Conservation (phyloP, 306 rosid genomes). For the Trichosanthes truncata region DNA sequence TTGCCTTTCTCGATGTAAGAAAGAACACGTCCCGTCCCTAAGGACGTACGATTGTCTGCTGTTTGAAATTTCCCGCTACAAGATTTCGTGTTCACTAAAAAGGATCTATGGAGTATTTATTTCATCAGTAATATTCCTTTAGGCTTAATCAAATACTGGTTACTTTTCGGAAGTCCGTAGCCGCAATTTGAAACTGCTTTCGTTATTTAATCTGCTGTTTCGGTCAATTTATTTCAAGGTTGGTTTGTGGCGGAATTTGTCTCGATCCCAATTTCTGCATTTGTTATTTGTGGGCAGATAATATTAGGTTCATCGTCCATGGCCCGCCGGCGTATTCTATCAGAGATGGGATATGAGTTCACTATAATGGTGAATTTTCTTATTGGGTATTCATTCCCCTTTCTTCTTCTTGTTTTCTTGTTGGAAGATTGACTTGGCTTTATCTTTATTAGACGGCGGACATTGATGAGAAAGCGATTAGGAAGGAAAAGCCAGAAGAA, state of each 20-base stretch:
- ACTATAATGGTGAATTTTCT: slow-evolving; percentile 41
- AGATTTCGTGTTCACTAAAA: neutral
- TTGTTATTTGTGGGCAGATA: slow-evolving; percentile 30
- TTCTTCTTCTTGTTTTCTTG: slow-evolving; percentile 6
- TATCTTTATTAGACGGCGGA: slow-evolving; percentile 53
- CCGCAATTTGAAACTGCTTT: neutral
- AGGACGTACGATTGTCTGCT: neutral
- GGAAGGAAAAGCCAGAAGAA: slow-evolving; percentile 74
- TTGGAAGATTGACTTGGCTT: slow-evolving; percentile 16
- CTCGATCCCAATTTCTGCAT: neutral
- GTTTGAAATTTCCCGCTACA: neutral
- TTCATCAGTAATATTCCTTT: neutral
- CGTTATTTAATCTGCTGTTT: neutral
- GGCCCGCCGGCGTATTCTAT: slow-evolving; percentile 66
- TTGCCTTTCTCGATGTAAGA: neutral
- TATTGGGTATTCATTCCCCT: neutral
- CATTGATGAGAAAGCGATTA: slow-evolving; percentile 66
- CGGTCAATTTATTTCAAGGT: neutral
- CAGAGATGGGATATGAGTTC: slow-evolving; percentile 83
- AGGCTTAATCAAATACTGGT: neutral
- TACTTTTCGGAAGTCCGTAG: neutral
- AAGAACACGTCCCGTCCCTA: neutral
- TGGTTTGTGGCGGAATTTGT: neutral
- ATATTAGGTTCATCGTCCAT: slow-evolving; percentile 81
- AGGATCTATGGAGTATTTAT: neutral